These are phyloP conservation scores for Globisporangium emineosum DNA, from an alignment of 352 stramenopile genomes.

Conservation along the genomic window DNA sequence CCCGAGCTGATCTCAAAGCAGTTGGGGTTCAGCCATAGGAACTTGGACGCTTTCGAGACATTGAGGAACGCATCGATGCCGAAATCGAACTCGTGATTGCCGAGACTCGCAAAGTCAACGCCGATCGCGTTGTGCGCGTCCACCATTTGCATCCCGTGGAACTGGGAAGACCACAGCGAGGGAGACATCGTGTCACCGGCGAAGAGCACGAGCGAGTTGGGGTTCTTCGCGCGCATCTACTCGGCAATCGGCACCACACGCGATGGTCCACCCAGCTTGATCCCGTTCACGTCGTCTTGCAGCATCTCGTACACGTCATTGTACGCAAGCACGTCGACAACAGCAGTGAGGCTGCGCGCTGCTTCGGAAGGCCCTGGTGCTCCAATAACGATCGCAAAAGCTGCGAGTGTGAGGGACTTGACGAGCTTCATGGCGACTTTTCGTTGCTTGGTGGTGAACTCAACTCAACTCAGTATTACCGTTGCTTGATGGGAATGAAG, in stretches of 20 bases:
- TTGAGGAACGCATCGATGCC: constrained; percentile 71
- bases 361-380: background rate
- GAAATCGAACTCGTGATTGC: constrained; percentile 84
- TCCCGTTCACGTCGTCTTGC: constrained; percentile 46
- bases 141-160: constrained; percentile 80
- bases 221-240: constrained; percentile 47
- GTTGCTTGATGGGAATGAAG: too few relatives aligned
- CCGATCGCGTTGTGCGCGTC: constrained; percentile 71
- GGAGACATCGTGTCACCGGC: constrained; percentile 72
- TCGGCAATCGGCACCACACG: constrained; percentile 54
- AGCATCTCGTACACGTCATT: constrained; percentile 82
- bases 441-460: background rate
- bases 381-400: too few relatives aligned
- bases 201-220: constrained; percentile 75
- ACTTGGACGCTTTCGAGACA: constrained; percentile 49
- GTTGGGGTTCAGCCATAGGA: constrained; percentile 75
- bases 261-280: constrained; percentile 64
- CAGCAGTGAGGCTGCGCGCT: constrained; percentile 35
- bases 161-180: constrained; percentile 75
- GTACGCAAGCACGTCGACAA: constrained; percentile 70
- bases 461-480: too few relatives aligned
- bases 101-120: constrained; percentile 67
- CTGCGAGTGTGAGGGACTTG: too few relatives aligned
- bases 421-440: background rate
- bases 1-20: constrained; percentile 48